Evolutionary conservation across 345 rosid species (phyloP), one percentile per base, ranked within the genome.

Genomic region (Corymbia maculata): DNA sequence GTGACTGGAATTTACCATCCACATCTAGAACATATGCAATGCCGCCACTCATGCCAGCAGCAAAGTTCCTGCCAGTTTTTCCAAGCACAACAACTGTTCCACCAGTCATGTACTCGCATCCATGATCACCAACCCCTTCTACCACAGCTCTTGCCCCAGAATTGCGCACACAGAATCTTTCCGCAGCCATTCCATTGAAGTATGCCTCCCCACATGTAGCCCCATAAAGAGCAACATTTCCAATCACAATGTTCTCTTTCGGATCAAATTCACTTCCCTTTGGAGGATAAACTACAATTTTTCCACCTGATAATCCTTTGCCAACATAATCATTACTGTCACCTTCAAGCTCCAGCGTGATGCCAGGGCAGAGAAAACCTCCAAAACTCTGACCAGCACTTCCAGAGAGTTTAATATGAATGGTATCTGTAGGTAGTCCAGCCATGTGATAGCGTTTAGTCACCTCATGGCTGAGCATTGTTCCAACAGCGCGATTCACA

Each of bases 1-100:
- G 93, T 12, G 98, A 94, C 28, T 90, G 92, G 87, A 98, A 98
- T 89, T 92, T 97, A 6, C 97, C 97, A 88, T 97, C 99, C 52
- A 91, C 90, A 89, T 98, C 99, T 80, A 98, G 93, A 89, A 98
- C 97, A 90, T 96, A 98, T 84, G 99, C 99, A 88, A 96, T 79
- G 90, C 99, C 99, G 49, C 99, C 99, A 91, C 99, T 98, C 99
- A 98, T 98, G 86, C 99, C 99, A 19, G 99, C 99, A 88, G 99
- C 99, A 89, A 98, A 98, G 91, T 98, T 98, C 92, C 99, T 95
- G 79, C 99, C 99, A 44, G 99, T 97, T 92, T 95, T 97, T 52
- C 99, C 99, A 28, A 98, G 98, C 86, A 98, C 98, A 87, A 95
- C 98, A 7, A 98, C 98, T 9, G 94, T 98, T 50, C 99, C 99